Evolutionary conservation across 1,284 basidiomycete species (phyloP).

Genomic region (Rhodotorula glutinis): DNA sequence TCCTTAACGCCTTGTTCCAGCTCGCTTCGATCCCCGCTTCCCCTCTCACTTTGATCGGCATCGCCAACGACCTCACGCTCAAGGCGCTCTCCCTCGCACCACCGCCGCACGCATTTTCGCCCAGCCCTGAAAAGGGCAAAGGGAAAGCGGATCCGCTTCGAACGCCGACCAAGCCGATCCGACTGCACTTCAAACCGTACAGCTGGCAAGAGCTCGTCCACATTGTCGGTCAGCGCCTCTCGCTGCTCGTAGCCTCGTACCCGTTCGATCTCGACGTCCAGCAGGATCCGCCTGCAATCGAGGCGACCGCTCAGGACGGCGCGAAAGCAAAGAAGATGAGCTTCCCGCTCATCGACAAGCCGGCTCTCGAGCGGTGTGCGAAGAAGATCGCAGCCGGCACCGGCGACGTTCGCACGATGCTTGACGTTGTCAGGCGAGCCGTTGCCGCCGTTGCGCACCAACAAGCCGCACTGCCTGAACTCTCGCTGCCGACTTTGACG

Average conservation of each 20-base stretch:
- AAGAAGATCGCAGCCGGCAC: conserved; percentile 50
- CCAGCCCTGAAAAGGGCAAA: conserved; percentile 46
- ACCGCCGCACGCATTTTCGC: conserved; percentile 23
- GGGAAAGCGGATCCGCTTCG: conserved; percentile 45
- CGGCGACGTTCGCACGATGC: conserved; percentile 50
- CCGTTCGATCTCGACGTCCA: conserved; percentile 27
- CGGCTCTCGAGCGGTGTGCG: conserved; percentile 49
- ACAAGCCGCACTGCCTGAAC: neutral
- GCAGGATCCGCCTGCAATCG: no score
- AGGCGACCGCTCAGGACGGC: no score
- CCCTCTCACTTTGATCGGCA: conserved; percentile 44
- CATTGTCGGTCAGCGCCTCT: conserved; percentile 48
- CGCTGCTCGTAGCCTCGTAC: conserved; percentile 40
- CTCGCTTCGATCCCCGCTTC: conserved; percentile 40
- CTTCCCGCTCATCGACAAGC: conserved; percentile 46
- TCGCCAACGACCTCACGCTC: conserved; percentile 46
- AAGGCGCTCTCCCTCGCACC: conserved; percentile 38
- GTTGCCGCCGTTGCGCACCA: conserved; percentile 41
- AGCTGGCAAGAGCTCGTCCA: conserved; percentile 47
- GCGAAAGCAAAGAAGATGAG: conserved; percentile 3
- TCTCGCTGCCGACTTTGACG: conserved; percentile 1
- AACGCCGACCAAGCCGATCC: conserved; percentile 45
- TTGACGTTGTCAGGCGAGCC: conserved; percentile 48
- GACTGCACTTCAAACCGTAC: conserved; percentile 51
- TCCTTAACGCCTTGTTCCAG: conserved; percentile 49